phyloP scores from a whole-genome alignment of 2,329 filamentous ascomycete species.

The Stagonosporopsis tanaceti region DNA sequence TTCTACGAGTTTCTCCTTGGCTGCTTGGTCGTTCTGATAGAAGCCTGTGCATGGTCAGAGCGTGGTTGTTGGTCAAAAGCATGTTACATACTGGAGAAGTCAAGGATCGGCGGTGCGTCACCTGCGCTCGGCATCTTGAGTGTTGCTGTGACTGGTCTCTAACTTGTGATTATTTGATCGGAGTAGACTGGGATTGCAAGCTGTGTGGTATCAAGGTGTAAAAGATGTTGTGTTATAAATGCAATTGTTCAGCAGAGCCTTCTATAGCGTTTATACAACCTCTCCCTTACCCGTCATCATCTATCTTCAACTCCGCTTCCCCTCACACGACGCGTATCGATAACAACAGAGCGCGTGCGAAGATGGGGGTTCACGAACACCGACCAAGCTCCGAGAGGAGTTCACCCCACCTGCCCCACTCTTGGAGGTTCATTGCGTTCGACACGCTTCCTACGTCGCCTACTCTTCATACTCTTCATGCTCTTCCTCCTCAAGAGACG shows the following conservation, averaged over 20 bases:
- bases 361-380: slow-evolving; percentile 3
- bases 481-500: not conserved
- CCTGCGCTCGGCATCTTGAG: slow-evolving; percentile 33
- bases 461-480: not conserved
- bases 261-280: slow-evolving; percentile 7
- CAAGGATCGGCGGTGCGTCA: slow-evolving; percentile 36
- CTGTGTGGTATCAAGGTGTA: not conserved
- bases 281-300: not conserved
- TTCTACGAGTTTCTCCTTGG: slow-evolving; percentile 33
- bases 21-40: slow-evolving; percentile 31
- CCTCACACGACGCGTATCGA: slow-evolving; percentile 11
- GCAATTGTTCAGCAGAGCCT: not conserved
- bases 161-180: not conserved
- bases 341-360: slow-evolving; percentile 4
- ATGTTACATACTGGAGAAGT: slow-evolving; percentile 34
- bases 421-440: not conserved
- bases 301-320: slow-evolving; percentile 4
- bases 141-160: not conserved
- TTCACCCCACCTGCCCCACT: slow-evolving; percentile 8
- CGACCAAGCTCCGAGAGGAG: slow-evolving; percentile 3
- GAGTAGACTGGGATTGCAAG: not conserved
- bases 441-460: not conserved
- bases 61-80: not conserved
- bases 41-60: slow-evolving; percentile 30
- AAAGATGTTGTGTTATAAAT: not conserved